Evolutionary conservation across 805 yeast species (phyloP).

Genomic region (Metahyphopichia silvanorum): DNA sequence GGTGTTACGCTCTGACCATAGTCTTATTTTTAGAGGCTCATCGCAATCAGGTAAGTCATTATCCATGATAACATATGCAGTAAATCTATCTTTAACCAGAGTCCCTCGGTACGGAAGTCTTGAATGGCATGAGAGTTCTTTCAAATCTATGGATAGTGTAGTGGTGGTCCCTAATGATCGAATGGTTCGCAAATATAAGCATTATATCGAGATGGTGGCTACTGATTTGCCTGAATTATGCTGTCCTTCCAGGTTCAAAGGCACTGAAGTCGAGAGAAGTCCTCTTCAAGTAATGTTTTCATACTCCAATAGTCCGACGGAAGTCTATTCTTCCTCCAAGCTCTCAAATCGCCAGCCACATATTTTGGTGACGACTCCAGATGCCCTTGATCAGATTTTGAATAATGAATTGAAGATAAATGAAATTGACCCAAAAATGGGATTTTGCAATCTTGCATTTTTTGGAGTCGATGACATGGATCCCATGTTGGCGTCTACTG

Average conservation of each 20-base stretch:
- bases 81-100: constrained; percentile 15
- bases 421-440: background rate
- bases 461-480: constrained; percentile 23
- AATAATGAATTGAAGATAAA: constrained; percentile 1
- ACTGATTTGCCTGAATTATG: constrained; percentile 17
- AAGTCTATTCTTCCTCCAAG: constrained; percentile 3
- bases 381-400: constrained; percentile 8
- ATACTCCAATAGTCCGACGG: constrained; percentile 4
- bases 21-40: constrained; percentile 12
- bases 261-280: constrained; percentile 10
- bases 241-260: constrained; percentile 16
- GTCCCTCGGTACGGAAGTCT: constrained; percentile 14
- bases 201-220: constrained; percentile 8
- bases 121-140: constrained; percentile 3
- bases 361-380: constrained; percentile 15
- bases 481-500: constrained; percentile 11
- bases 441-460: constrained; percentile 10
- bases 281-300: constrained; percentile 14
- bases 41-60: constrained; percentile 18
- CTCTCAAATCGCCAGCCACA: constrained; percentile 11
- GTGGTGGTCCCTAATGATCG: constrained; percentile 23
- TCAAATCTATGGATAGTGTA: constrained; percentile 11
- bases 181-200: constrained; percentile 14
- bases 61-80: constrained; percentile 13
- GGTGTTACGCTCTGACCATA: constrained; percentile 12